Base-by-base conservation (phyloP, 352 stramenopile genomes). In the Pythium monospermum region DNA sequence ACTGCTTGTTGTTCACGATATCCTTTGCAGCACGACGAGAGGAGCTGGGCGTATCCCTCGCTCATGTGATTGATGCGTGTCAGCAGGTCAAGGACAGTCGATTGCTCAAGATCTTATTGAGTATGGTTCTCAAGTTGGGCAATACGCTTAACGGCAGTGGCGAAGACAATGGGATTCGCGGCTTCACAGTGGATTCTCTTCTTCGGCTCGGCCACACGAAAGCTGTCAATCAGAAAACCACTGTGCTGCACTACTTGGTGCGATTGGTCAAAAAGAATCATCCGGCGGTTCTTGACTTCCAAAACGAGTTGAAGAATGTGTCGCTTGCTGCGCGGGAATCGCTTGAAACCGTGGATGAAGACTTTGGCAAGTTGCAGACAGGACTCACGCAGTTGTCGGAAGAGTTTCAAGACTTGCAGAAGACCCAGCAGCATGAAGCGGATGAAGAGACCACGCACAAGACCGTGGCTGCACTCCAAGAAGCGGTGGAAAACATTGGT, bases 241-340 rank as follows among this genome's bases (percentile, higher is more conserved):
- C 92, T 13, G 94, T 98, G 26, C 71, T 99, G n/a, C 94, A 98
- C 53, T 99, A 99, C 65, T 69, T 99, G 11, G 91, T 98, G 6
- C 96, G 94, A 40, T 57, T 99, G 4, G 82, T 98, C 6, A 96
- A 97, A 62, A 92, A 91, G 31, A 99, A 98, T 58, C 91, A 99
- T 25, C 72, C 78, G 8, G 71, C 83, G 31, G 71, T 98, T 11
- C 63, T 98, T 1, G 78, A 94, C n/a, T 98, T 98, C 53, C 73
- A 94, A 32, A 64, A 83, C 18, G 94, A 98, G 55, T 64, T 98
- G 19, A 64, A 69, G 55, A 83, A 73, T 41, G 86, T 98, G 13
- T 69, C 73, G 22, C 59, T 85, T 19, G 94, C 92, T 12, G 79
- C 94, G n/a, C 84, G 83, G 2, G 79, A 90, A 33, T 85, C 76